Evolutionary conservation across 495 filamentous ascomycete genomes (phyloP), one percentile per base, ranked within the genome.

Genomic region (Neurospora terricola): DNA sequence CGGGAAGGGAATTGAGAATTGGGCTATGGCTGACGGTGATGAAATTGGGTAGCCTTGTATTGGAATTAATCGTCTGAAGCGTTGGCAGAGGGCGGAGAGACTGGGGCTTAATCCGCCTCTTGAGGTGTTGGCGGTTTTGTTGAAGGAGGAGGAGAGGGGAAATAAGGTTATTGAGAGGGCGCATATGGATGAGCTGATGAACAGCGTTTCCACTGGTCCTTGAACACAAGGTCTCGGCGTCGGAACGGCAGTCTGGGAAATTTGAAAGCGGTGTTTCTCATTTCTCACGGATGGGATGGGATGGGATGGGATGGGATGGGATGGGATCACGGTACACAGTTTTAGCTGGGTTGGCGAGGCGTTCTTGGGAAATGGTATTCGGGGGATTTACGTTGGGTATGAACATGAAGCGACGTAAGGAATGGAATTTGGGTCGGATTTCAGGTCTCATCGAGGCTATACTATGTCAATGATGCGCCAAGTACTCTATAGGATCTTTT

Each of bases 71-170:
- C 88, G 96, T 10, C 76, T 91, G 70, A 92, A 92, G 81, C 91
- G 96, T 0, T 99, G 96, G 96, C 88, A 91, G 77, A 87, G 96
- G 11, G 96, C 96, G 3, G 83, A 97, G 59, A 83, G 82, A 66
- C 81, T 99, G 66, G 91, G 91, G 1, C 82, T 99, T 69, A 87
- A 92, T 43, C 96, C 96, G 0, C 96, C 96, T 1, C 86, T 97
- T 39, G 94, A 98, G 80, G 94, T 98, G n/a, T 84, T 98, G 4
- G 91, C 93, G 0, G 92, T 97, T 30, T 78, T 98, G 43, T 76
- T 97, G 71, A 91, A 88, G 78, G 89, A 95, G 75, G 87, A 92
- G 76, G 82, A 88, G 8, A 84, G 83, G 42, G 85, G 86, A 9
- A 77, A 78, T 2, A 79, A 78, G 69, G 78, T 75, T 48, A 75